Conservation (phyloP, 2,329 filamentous ascomycete genomes). For the Calonectria henricotiae region DNA sequence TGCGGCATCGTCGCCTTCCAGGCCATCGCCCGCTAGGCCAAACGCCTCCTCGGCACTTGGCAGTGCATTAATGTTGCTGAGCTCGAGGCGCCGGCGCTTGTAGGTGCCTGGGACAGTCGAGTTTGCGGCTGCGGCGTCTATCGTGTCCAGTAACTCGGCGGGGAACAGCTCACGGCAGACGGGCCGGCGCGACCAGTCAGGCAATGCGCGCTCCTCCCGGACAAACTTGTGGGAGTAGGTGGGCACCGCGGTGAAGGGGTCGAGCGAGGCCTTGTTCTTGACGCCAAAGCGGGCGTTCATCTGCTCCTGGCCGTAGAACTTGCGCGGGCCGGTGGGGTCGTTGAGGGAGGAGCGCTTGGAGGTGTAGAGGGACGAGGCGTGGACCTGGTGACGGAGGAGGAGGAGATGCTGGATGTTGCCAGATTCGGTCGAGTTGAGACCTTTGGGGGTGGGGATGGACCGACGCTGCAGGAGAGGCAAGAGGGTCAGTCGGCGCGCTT, state of each 20-base stretch:
- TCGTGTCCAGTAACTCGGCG: conserved; percentile 69
- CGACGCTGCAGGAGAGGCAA: conserved; percentile 61
- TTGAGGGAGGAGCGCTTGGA: conserved; percentile 64
- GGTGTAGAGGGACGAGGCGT: conserved; percentile 72
- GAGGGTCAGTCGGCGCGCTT: conserved; percentile 31
- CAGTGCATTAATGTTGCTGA: conserved; percentile 66
- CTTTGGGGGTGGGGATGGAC: conserved; percentile 64
- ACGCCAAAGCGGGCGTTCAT: conserved; percentile 71
- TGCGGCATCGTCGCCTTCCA: conserved; percentile 52
- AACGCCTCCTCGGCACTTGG: conserved; percentile 70
- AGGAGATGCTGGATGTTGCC: conserved; percentile 69
- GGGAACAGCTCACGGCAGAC: conserved; percentile 72
- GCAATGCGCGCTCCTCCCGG: conserved; percentile 68
- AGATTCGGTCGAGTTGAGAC: conserved; percentile 64
- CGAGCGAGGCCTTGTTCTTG: conserved; percentile 70
- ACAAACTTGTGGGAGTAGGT: conserved; percentile 72
- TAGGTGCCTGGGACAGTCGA: conserved; percentile 57
- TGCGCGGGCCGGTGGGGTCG: conserved; percentile 61
- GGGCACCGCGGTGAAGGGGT: conserved; percentile 74
- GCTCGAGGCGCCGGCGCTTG: conserved; percentile 63
- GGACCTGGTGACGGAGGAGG: conserved; percentile 72
- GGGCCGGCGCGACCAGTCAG: conserved; percentile 68
- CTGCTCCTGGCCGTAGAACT: conserved; percentile 72
- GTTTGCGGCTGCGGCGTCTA: conserved; percentile 63
- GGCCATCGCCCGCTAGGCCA: conserved; percentile 47